Conservation (phyloP, 2,329 filamentous ascomycete species). For the Diplodia sapinea region DNA sequence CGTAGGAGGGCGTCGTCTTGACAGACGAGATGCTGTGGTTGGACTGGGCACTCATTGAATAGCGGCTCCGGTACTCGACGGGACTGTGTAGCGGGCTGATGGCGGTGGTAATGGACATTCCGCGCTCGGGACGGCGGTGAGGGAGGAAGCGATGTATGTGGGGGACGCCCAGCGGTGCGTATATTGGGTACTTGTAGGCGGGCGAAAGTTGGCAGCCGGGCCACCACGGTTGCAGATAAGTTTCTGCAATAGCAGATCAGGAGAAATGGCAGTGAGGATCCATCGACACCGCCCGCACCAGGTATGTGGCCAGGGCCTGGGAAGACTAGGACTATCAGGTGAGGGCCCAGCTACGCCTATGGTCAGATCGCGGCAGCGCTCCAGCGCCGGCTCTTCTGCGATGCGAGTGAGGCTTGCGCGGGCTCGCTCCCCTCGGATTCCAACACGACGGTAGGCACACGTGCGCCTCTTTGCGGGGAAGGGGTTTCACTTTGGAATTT, state of each 20-base stretch:
- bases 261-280: slow-evolving; percentile 30
- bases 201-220: slow-evolving; percentile 29
- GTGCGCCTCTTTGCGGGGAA: slow-evolving; percentile 32
- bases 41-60: slow-evolving; percentile 45
- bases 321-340: slow-evolving; percentile 31
- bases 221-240: slow-evolving; percentile 30
- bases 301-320: slow-evolving; percentile 27
- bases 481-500: slow-evolving; percentile 33
- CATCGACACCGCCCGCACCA: slow-evolving; percentile 25
- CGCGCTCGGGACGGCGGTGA: slow-evolving; percentile 31
- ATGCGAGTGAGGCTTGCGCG: slow-evolving; percentile 31
- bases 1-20: slow-evolving; percentile 47
- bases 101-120: slow-evolving; percentile 31
- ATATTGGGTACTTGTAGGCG: slow-evolving; percentile 29
- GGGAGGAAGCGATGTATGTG: slow-evolving; percentile 26
- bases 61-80: slow-evolving; percentile 44
- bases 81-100: slow-evolving; percentile 32
- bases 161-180: slow-evolving; percentile 26
- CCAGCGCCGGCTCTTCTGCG: slow-evolving; percentile 30
- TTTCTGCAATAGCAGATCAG: slow-evolving; percentile 31
- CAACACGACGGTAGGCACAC: slow-evolving; percentile 31
- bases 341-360: slow-evolving; percentile 31
- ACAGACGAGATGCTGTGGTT: slow-evolving; percentile 44
- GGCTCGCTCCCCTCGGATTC: slow-evolving; percentile 26
- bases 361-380: slow-evolving; percentile 30